These are phyloP conservation scores for Petrea volubilis DNA, from an alignment of 257 asterid genomes.

Conservation along the genomic window DNA sequence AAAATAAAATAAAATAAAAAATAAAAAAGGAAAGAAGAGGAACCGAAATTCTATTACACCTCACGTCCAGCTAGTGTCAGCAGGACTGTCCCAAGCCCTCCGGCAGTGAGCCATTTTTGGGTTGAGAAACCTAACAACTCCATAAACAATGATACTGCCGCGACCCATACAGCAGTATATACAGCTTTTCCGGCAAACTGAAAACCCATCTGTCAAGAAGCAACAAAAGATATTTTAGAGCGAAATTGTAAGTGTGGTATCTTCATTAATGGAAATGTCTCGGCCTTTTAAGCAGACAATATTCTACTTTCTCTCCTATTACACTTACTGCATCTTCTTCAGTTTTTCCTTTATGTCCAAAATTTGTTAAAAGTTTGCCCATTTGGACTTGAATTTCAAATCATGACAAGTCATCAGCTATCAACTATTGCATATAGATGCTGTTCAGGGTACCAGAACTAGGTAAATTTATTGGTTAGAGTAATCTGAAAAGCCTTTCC, in stretches of 20 bases:
- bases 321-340: slow-evolving; percentile 5
- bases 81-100: slow-evolving; percentile 98
- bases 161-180: slow-evolving; percentile 95
- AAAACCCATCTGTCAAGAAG: slow-evolving; percentile 83
- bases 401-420: not conserved
- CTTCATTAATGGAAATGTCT: slow-evolving; percentile 2
- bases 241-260: slow-evolving; percentile 10
- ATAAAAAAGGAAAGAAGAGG: not conserved
- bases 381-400: not conserved
- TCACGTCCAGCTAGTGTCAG: slow-evolving; percentile 99
- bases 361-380: slow-evolving; percentile 5
- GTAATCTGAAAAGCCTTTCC: not conserved
- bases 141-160: slow-evolving; percentile 93
- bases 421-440: not conserved
- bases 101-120: slow-evolving; percentile 97
- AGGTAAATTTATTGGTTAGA: slow-evolving; percentile 2
- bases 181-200: slow-evolving; percentile 94
- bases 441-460: not conserved
- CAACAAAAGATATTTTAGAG: slow-evolving; percentile 19
- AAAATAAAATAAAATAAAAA: slow-evolving; percentile 1
- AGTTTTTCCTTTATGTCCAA: slow-evolving; percentile 7
- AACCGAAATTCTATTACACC: slow-evolving; percentile 41
- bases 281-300: not conserved
- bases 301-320: not conserved
- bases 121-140: slow-evolving; percentile 98